phyloP scores from a whole-genome alignment of 1,284 basidiomycete species.

The Pisolithus thermaeus region DNA sequence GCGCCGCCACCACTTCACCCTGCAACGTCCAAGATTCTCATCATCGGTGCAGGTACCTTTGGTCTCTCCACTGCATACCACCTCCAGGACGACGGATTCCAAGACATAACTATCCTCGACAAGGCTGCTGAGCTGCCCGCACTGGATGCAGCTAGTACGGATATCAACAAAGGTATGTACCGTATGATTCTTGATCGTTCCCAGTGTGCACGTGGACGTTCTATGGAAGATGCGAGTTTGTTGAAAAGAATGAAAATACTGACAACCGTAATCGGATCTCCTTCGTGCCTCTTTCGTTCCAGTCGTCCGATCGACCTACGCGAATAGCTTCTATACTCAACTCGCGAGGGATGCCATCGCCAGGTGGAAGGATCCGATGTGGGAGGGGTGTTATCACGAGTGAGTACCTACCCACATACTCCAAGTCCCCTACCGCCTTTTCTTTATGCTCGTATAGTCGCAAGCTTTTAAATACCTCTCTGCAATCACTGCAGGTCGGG shows the following conservation, averaged over 20 bases:
- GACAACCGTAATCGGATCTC: neutral
- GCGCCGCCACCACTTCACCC: neutral
- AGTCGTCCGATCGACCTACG: slow-evolving; percentile 72
- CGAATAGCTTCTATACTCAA: slow-evolving; percentile 61
- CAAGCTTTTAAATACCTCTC: neutral
- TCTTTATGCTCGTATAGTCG: neutral
- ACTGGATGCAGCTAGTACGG: slow-evolving; percentile 75
- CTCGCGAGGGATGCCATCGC: slow-evolving; percentile 70
- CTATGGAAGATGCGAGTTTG: neutral
- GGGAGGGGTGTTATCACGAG: slow-evolving; percentile 79
- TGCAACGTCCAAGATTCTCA: slow-evolving; percentile 38
- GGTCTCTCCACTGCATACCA: slow-evolving; percentile 81
- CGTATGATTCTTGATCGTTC: slow-evolving; percentile 5
- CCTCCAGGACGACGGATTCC: slow-evolving; percentile 64
- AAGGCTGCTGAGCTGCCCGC: slow-evolving; percentile 62
- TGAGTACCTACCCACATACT: slow-evolving; percentile 32
- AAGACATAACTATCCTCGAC: slow-evolving; percentile 69
- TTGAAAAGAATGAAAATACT: neutral
- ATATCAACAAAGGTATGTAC: slow-evolving; percentile 73
- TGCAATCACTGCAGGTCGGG: slow-evolving; percentile 16
- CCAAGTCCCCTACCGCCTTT: neutral
- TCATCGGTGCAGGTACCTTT: slow-evolving; percentile 84
- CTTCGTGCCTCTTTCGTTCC: neutral
- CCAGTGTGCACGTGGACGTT: neutral
- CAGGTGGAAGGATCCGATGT: slow-evolving; percentile 62